Percentiles rank a stretch among this genome's conserved stretches.
phyloP scores from a whole-genome alignment of 2,329 filamentous ascomycete species.

The Akanthomyces lecanii region DNA sequence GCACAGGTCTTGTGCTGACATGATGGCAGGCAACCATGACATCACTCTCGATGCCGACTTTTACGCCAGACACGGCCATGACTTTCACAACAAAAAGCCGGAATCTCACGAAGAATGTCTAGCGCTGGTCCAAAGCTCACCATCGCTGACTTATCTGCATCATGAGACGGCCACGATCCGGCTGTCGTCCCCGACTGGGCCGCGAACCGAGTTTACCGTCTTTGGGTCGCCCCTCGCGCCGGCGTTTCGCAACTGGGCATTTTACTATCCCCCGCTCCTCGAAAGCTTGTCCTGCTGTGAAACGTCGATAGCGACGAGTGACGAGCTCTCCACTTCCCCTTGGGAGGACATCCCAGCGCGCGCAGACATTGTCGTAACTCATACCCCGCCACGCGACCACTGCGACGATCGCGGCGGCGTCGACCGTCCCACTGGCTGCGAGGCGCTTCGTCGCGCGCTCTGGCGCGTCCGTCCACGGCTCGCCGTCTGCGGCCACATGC shows the following conservation, averaged over 20 bases:
- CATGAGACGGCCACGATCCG: slow-evolving; percentile 53
- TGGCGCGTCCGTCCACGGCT: slow-evolving; percentile 60
- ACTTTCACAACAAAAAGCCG: slow-evolving; percentile 53
- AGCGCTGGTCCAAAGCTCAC: slow-evolving; percentile 48
- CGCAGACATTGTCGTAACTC: slow-evolving; percentile 65
- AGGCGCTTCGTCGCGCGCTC: slow-evolving; percentile 52
- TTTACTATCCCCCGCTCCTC: slow-evolving; percentile 49
- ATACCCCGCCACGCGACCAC: slow-evolving; percentile 61
- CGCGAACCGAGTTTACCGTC: slow-evolving; percentile 57
- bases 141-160: slow-evolving; percentile 59
- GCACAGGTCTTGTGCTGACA: neutral
- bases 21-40: slow-evolving; percentile 64
- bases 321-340: slow-evolving; percentile 32
- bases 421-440: slow-evolving; percentile 51
- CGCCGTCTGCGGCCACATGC: slow-evolving; percentile 68
- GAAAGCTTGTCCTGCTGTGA: neutral
- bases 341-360: slow-evolving; percentile 61
- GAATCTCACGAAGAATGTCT: slow-evolving; percentile 53
- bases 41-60: slow-evolving; percentile 64
- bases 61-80: slow-evolving; percentile 47
- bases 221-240: slow-evolving; percentile 70
- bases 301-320: slow-evolving; percentile 19
- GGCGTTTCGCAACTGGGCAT: slow-evolving; percentile 57
- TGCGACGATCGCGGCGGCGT: slow-evolving; percentile 45
- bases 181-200: slow-evolving; percentile 50